Conservation (phyloP, 148 eudicot species). For the Vaccinium darrowii region DNA sequence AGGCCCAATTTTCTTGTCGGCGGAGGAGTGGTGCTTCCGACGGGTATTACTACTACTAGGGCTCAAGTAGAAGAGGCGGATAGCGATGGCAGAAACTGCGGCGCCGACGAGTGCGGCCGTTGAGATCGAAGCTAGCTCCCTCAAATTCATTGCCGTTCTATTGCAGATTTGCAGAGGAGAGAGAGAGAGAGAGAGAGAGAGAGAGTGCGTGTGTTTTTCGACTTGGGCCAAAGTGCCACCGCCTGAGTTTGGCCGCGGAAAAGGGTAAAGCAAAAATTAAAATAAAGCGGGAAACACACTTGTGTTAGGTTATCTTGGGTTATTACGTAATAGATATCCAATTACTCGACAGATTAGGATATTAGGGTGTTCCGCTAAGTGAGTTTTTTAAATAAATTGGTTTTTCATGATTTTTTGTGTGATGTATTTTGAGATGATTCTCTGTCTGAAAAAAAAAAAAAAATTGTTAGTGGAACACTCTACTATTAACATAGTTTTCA, state of each 20-base stretch:
- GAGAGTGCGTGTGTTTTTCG: not conserved
- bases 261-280: not conserved
- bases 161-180: not conserved
- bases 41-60: conserved; percentile 7
- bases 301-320: no score
- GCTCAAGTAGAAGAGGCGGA: conserved; percentile 40
- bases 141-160: conserved; percentile 37
- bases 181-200: no score
- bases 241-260: not conserved
- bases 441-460: no score
- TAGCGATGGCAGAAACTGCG: conserved; percentile 43
- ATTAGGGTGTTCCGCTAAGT: no score
- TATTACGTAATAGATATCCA: no score
- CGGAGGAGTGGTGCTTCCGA: conserved; percentile 15
- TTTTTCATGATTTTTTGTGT: no score
- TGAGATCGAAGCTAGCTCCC: conserved; percentile 51
- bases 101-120: conserved; percentile 60
- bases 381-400: no score
- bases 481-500: no score
- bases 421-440: no score
- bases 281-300: not conserved
- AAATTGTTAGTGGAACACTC: no score
- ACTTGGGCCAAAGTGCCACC: not conserved
- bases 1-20: conserved; percentile 12
- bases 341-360: no score